Evolutionary conservation across 2,329 filamentous ascomycete genomes (phyloP), one percentile per base, ranked within the genome.

Genomic region (Bimuria novae-zelandiae): DNA sequence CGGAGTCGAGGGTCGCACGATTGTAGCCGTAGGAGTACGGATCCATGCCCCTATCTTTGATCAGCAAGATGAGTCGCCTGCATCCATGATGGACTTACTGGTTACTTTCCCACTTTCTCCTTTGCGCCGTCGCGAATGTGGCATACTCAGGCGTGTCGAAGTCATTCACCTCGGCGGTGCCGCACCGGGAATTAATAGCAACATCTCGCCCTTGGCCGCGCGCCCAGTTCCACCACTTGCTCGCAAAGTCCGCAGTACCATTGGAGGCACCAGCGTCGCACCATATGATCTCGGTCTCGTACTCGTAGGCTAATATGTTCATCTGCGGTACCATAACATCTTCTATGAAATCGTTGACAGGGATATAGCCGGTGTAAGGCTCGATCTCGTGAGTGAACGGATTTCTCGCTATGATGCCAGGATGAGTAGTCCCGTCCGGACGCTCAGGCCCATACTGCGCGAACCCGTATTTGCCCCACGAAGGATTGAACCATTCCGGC

Each of bases 111-210:
- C 83, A 86, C 65, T 86, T 85, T 22, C 81, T 74, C 23, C 73
- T 64, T 64, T 83, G 81, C 7, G 79, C 76, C 3, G 77, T 75
- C 2, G 74, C 69, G 62, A 80, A 83, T 6, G 74, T 75, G 22
- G 74, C 71, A 63, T 85, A 86, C 64, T 86, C 83, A 0, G 83
- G 83, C 0, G 83, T 86, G 63, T 85, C 82, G 59, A 84, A 86
- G 69, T 86, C 82, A 10, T 77, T 47, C 10, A 47, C 44, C 22
- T 39, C 76, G 0, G 79, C 73, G 0, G 83, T 68, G 4, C 83
- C 83, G 64, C 84, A 86, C 7, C 83, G 79, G 37, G 77, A 76
- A 68, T 86, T 84, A 60, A 84, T 80, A 1, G 77, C 69, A 1
- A 84, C 82, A 60, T 84, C 78, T 0, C 78, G 73, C 3, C 48